These are phyloP conservation scores for Choricystis sp. DNA, from an alignment of 139 green algal species.

Conservation along the genomic window DNA sequence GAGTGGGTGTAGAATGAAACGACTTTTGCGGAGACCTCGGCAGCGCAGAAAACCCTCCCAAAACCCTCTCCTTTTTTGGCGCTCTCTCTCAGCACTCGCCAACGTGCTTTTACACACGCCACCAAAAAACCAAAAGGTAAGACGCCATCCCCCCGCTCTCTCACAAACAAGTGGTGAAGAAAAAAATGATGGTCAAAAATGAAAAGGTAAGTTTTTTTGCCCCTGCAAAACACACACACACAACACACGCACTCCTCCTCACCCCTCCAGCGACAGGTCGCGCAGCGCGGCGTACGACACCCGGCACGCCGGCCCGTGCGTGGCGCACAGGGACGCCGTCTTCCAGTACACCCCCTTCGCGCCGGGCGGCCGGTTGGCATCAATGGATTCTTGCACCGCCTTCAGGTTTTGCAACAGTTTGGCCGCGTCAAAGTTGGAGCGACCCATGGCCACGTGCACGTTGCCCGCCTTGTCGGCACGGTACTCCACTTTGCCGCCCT, in stretches of 20 bases:
- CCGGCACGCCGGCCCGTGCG: slow-evolving; percentile 83
- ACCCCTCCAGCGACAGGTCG: slow-evolving; percentile 11
- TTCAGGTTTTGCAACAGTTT: slow-evolving; percentile 88
- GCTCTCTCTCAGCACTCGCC: neutral
- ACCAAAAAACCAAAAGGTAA: too few relatives aligned
- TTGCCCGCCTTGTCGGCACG: slow-evolving; percentile 95
- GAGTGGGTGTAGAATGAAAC: slow-evolving; percentile 1
- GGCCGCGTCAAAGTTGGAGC: slow-evolving; percentile 67
- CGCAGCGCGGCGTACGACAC: slow-evolving; percentile 46
- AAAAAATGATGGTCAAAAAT: neutral
- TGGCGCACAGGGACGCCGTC: slow-evolving; percentile 76
- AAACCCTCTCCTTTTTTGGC: neutral
- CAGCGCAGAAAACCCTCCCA: neutral
- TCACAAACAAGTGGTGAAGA: too few relatives aligned
- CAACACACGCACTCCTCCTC: neutral
- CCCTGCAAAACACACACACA: neutral
- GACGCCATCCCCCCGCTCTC: too few relatives aligned
- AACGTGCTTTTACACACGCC: slow-evolving; percentile 9
- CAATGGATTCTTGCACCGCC: slow-evolving; percentile 72
- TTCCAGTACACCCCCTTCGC: slow-evolving; percentile 98
- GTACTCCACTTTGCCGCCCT: slow-evolving; percentile 99
- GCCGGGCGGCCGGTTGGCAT: slow-evolving; percentile 83
- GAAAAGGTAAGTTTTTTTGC: neutral
- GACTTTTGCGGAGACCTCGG: neutral
- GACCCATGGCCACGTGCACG: slow-evolving; percentile 89